Percentiles rank a stretch among this genome's conserved stretches.
Conservation (phyloP, 1,284 basidiomycete genomes). For the Cutaneotrichosporon sp. region DNA sequence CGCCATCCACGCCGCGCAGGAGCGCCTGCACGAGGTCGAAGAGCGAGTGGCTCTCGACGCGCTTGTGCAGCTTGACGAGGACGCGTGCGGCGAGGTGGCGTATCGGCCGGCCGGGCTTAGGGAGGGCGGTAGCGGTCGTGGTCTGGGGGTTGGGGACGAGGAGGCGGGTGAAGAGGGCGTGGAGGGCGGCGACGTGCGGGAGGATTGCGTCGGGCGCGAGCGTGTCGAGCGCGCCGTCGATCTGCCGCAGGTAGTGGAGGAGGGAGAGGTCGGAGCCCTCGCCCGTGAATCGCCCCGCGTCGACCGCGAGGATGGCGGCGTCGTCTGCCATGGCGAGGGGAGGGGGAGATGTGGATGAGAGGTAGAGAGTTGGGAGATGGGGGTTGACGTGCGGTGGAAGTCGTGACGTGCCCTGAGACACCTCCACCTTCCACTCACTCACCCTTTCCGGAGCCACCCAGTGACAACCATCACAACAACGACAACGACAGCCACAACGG, state of each 20-base stretch:
- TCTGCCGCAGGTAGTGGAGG: conserved; percentile 46
- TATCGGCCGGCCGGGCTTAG: conserved; percentile 78
- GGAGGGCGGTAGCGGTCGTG: conserved; percentile 55
- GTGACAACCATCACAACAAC: neutral
- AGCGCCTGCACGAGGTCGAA: conserved; percentile 85
- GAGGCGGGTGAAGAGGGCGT: conserved; percentile 48
- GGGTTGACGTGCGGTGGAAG: neutral
- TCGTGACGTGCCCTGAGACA: conserved; percentile 2
- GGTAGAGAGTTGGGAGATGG: conserved; percentile 9
- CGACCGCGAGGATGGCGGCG: conserved; percentile 23
- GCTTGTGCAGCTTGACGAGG: conserved; percentile 72
- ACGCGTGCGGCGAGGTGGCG: conserved; percentile 78
- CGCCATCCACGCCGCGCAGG: conserved; percentile 64
- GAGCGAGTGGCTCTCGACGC: conserved; percentile 77
- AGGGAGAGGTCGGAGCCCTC: conserved; percentile 48
- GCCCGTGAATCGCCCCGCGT: conserved; percentile 42
- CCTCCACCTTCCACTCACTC: no score
- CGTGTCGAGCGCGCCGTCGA: conserved; percentile 47
- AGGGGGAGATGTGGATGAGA: conserved; percentile 8
- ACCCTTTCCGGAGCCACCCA: no score
- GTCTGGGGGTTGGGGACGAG: conserved; percentile 30
- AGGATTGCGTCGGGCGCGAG: conserved; percentile 28
- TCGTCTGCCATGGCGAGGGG: conserved; percentile 23
- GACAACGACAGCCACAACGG: neutral
- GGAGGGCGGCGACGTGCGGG: conserved; percentile 33